A percentile compares a stretch with the other conserved stretches of the same genome.
These are phyloP conservation scores for Colletotrichum liaoningense DNA, from an alignment of 2,329 filamentous ascomycete genomes.

Conservation along the genomic window DNA sequence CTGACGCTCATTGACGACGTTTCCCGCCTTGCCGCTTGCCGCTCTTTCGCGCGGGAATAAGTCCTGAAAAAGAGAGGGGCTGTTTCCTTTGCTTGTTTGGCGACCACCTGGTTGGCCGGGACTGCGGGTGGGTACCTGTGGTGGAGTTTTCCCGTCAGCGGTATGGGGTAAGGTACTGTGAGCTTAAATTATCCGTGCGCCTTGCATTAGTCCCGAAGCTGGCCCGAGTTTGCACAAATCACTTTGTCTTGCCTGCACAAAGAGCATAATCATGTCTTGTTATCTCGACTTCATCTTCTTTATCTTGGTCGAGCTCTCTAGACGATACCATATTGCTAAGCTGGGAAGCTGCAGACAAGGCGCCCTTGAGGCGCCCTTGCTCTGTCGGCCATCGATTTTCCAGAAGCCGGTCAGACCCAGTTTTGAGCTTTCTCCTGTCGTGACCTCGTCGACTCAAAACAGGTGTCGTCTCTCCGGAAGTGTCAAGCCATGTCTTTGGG, in stretches of 20 bases:
- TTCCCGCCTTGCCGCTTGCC: constrained; percentile 34
- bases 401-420: no score
- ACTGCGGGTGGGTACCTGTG: neutral
- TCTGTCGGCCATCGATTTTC: no score
- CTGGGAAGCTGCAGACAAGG: no score
- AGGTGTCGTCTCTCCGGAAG: no score
- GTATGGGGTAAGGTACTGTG: constrained; percentile 7
- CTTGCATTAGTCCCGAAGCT: neutral
- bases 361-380: no score
- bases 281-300: no score
- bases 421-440: no score
- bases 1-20: constrained; percentile 33
- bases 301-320: no score
- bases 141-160: neutral
- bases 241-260: neutral
- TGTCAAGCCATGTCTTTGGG: no score
- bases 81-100: constrained; percentile 24
- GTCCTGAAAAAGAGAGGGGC: constrained; percentile 24
- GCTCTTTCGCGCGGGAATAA: constrained; percentile 32
- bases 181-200: constrained; percentile 30
- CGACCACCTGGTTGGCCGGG: constrained; percentile 23
- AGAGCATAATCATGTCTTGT: neutral
- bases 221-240: constrained; percentile 23
- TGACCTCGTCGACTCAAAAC: no score
- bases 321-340: no score